A percentile compares a stretch with the other conserved stretches of the same genome.
phyloP scores from a whole-genome alignment of 164 flowering plant genomes.

The Buxus sempervirens region DNA sequence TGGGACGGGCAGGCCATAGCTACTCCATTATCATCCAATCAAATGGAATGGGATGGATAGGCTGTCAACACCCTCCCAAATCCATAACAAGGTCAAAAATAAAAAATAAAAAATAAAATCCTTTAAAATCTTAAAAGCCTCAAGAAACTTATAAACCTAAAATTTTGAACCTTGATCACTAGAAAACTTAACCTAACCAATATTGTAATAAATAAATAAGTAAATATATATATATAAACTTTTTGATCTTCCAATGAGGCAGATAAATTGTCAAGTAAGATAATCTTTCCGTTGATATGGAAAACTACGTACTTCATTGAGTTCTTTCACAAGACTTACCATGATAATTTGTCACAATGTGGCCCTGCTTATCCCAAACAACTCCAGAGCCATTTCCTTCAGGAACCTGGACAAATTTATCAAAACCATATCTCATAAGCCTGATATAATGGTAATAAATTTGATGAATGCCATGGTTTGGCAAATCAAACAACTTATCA shows the following conservation, averaged over 20 bases:
- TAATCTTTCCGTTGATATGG: background rate
- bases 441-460: background rate
- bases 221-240: no score
- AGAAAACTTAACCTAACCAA: background rate
- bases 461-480: background rate
- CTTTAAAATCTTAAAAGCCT: no score
- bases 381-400: constrained; percentile 99
- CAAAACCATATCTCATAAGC: constrained; percentile 7
- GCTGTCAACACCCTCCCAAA: no score
- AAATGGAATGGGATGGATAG: no score
- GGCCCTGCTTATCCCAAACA: constrained; percentile 88
- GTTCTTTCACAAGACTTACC: constrained; percentile 39
- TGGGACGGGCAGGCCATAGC: no score
- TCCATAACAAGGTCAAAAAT: no score
- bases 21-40: no score
- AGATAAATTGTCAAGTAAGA: background rate
- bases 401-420: constrained; percentile 54
- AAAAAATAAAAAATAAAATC: no score
- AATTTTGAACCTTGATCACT: no score
- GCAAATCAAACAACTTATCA: no score
- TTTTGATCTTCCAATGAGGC: background rate
- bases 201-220: background rate
- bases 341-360: constrained; percentile 91
- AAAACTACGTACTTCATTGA: background rate
- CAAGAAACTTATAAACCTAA: no score